These are phyloP conservation scores for Sodiomyces alkalinus DNA, from an alignment of 2,329 filamentous ascomycete genomes.

Conservation along the genomic window DNA sequence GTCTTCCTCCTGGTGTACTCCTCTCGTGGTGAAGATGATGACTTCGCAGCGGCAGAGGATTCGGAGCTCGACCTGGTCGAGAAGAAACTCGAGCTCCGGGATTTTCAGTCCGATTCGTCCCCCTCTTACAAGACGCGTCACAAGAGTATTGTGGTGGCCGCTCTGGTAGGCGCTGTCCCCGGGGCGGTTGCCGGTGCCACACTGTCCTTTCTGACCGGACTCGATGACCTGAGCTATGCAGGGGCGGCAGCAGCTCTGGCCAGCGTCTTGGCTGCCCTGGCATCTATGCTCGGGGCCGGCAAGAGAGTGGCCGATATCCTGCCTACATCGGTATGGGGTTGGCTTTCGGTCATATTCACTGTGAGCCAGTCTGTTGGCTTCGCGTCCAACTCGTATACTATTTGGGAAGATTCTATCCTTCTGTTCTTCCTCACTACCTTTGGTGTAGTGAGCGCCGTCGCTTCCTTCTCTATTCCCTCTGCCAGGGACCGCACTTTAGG, in stretches of 20 bases:
- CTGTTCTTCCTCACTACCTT: slow-evolving; percentile 86
- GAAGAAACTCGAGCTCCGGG: slow-evolving; percentile 37
- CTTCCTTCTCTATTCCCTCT: slow-evolving; percentile 58
- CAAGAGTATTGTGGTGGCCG: slow-evolving; percentile 22
- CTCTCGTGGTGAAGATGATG: slow-evolving; percentile 38
- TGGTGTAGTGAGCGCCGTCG: slow-evolving; percentile 56
- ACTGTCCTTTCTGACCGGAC: slow-evolving; percentile 17
- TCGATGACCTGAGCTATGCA: slow-evolving; percentile 16
- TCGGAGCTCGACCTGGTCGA: slow-evolving; percentile 44
- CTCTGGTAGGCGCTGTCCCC: slow-evolving; percentile 17
- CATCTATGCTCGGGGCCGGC: slow-evolving; percentile 25
- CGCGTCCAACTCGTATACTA: slow-evolving; percentile 94
- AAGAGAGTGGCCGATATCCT: slow-evolving; percentile 37
- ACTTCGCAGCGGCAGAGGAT: slow-evolving; percentile 37
- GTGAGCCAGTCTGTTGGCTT: slow-evolving; percentile 85
- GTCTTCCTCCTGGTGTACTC: slow-evolving; percentile 60
- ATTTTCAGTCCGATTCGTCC: slow-evolving; percentile 12
- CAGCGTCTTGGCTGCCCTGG: slow-evolving; percentile 24
- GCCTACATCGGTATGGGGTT: slow-evolving; percentile 76
- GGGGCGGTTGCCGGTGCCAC: slow-evolving; percentile 17
- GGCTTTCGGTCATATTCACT: slow-evolving; percentile 67
- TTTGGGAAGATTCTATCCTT: slow-evolving; percentile 94
- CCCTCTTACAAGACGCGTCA: slow-evolving; percentile 21
- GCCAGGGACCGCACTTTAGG: slow-evolving; percentile 57
- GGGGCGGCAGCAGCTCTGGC: slow-evolving; percentile 25